phyloP scores from a whole-genome alignment of 1,284 basidiomycete species.

The Termitomyces sp. region DNA sequence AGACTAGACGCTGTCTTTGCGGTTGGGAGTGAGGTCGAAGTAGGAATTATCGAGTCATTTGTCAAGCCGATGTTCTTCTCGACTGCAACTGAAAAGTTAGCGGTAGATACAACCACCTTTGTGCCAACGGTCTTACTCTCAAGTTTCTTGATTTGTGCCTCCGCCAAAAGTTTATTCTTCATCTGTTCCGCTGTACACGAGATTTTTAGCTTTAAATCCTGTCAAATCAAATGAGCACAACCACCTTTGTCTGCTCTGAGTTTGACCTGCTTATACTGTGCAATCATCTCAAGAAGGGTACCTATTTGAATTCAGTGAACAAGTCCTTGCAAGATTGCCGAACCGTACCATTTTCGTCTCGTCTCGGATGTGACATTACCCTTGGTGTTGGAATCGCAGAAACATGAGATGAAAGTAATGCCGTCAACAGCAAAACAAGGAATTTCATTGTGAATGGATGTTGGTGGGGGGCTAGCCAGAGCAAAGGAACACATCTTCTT shows the following conservation, averaged over 20 bases:
- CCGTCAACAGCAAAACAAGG: conserved; percentile 17
- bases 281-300: conserved; percentile 13
- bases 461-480: conserved; percentile 19
- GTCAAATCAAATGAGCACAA: neutral
- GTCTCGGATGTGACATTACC: neutral
- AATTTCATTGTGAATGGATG: conserved; percentile 8
- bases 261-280: conserved; percentile 11
- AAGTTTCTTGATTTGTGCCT: conserved; percentile 10
- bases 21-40: neutral
- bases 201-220: neutral
- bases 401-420: conserved; percentile 4
- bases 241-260: neutral
- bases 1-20: neutral
- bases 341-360: conserved; percentile 11
- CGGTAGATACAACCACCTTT: too few species aligned
- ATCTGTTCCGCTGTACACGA: neutral
- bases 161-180: conserved; percentile 1
- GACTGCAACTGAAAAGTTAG: neutral
- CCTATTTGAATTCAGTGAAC: neutral
- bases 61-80: conserved; percentile 2
- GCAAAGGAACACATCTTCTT: conserved; percentile 12
- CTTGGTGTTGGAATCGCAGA: conserved; percentile 9
- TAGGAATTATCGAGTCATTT: neutral
- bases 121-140: conserved; percentile 1
- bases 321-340: neutral